Evolutionary conservation across 2,329 filamentous ascomycete genomes (phyloP), one percentile per base, ranked within the genome.

Genomic region (Aspergillus melleus): DNA sequence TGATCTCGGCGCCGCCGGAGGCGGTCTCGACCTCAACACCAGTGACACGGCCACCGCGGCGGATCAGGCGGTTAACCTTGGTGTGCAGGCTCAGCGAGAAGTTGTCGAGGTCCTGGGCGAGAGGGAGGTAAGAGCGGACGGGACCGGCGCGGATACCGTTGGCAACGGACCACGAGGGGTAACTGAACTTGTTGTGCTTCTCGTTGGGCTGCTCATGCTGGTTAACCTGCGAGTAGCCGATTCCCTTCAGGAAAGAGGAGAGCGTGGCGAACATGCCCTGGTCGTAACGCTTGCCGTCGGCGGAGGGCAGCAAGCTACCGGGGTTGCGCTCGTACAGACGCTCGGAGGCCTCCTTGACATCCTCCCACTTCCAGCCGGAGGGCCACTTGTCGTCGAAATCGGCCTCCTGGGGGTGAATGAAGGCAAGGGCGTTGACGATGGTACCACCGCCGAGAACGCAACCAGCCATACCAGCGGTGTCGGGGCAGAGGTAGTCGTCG

Each of bases 351-450:
- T 76, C 70, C 57, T 76, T 75, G 69, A 91, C 83, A 65, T 91
- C 88, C 5, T 75, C 69, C 14, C 84, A 80, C 73, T 88, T 86
- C 89, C 89, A 92, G 44, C 89, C 89, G 0, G 76, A 63, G 0
- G 89, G 89, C 77, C 90, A 92, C 73, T 89, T 89, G 72, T 83
- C 81, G 71, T 91, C 87, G 80, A 88, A 91, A 69, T 91, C 89
- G 3, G 77, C 70, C 2, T 83, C 78, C 62, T 86, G 84, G 0
- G 89, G 66, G 53, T 68, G 47, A 19, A 68, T 62, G 51, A 65
- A 64, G 6, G 58, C 60, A 57, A 65, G 58, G 39, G 63, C 63
- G 47, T 68, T 68, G 44, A 68, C 46, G 12, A 61, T 61, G 22
- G 61, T 63, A 20, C 64, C 64, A 22, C 64, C 65, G 30, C 65